Percentiles rank a stretch among this genome's conserved stretches.
These are phyloP conservation scores for Bromus sterilis DNA, from an alignment of 176 grass and related monocot genomes.

Conservation along the genomic window DNA sequence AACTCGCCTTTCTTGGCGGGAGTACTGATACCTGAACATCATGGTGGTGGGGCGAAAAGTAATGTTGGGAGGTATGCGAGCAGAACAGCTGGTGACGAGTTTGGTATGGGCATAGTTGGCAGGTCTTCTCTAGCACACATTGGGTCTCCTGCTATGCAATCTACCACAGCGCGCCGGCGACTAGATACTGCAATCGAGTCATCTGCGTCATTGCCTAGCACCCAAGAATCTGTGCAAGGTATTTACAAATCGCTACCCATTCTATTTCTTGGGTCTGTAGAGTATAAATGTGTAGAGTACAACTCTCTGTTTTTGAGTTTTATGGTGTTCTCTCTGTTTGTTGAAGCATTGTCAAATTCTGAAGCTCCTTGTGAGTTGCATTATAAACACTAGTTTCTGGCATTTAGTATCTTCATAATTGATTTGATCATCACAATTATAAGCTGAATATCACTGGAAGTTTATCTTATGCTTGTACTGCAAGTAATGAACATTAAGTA, in stretches of 20 bases:
- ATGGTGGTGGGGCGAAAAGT: slow-evolving; percentile 14
- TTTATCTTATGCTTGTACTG: not conserved
- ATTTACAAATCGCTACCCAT: not conserved
- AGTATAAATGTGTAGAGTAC: not conserved
- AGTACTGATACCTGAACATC: slow-evolving; percentile 61
- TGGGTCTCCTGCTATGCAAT: slow-evolving; percentile 26
- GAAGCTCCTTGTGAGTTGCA: not conserved
- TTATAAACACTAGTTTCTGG: not conserved
- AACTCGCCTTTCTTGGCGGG: slow-evolving; percentile 77
- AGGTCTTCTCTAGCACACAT: slow-evolving; percentile 7
- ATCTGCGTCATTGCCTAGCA: slow-evolving; percentile 63
- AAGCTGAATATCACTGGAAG: not conserved
- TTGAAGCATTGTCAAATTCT: not conserved
- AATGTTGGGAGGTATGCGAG: slow-evolving; percentile 2
- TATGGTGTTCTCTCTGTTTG: not conserved
- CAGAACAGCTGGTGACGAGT: not conserved
- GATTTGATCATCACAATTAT: not conserved
- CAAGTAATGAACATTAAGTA: not conserved
- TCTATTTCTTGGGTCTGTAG: not conserved
- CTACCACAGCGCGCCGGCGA: slow-evolving; percentile 29
- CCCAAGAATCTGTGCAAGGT: slow-evolving; percentile 58
- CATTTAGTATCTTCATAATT: not conserved
- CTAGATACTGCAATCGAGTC: slow-evolving; percentile 50
- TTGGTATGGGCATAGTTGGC: not conserved
- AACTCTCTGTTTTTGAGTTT: not conserved